Conservation (phyloP, 2,329 filamentous ascomycete species). For the Phyllosticta citriasiana region DNA sequence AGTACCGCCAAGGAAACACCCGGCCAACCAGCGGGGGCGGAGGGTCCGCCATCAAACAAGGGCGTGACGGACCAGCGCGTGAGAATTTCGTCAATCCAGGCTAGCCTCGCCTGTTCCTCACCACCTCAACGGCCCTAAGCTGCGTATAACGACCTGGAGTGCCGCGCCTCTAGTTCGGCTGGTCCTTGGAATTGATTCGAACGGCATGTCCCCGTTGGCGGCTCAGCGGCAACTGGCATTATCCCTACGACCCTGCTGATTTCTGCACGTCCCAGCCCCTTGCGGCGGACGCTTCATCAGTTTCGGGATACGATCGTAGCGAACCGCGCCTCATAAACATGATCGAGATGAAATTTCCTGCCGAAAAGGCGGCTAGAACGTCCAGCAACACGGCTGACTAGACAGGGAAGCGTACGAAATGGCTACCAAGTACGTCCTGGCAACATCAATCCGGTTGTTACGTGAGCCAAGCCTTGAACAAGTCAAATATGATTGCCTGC, state of each 20-base stretch:
- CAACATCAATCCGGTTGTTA: not conserved
- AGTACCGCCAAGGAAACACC: not conserved
- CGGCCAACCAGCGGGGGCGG: not conserved
- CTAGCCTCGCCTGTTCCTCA: slow-evolving; percentile 4
- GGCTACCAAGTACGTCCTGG: not conserved
- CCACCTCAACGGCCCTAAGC: not conserved
- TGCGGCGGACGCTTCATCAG: not conserved
- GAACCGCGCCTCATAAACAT: slow-evolving; percentile 2
- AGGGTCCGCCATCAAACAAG: slow-evolving; percentile 1
- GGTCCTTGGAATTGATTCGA: not conserved
- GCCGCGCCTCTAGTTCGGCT: not conserved
- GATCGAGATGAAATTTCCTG: not conserved
- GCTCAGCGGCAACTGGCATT: not conserved
- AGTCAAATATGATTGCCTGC: not conserved
- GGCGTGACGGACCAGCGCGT: slow-evolving; percentile 4
- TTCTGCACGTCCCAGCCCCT: not conserved
- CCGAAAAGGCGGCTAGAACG: not conserved
- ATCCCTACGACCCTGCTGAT: not conserved
- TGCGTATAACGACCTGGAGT: not conserved
- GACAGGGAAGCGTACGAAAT: not conserved
- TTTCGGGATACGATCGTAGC: slow-evolving; percentile 8
- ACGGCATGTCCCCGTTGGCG: slow-evolving; percentile 1
- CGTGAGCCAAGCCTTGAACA: not conserved
- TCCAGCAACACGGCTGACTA: not conserved
- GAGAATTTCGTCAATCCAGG: slow-evolving; percentile 6